These are phyloP conservation scores for Turritis glabra DNA, from an alignment of 345 rosid species.

Conservation along the genomic window DNA sequence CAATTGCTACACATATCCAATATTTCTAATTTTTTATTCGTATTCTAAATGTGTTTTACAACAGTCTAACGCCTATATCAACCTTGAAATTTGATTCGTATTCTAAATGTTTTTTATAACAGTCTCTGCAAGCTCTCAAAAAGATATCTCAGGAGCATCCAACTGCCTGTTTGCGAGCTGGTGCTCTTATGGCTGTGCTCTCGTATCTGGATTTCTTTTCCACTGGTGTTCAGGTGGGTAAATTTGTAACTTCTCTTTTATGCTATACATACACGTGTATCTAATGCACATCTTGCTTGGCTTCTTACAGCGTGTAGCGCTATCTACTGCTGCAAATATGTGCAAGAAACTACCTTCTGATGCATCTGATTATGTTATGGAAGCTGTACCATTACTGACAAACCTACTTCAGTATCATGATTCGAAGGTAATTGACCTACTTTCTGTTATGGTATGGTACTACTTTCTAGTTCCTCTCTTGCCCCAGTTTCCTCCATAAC, in stretches of 20 bases:
- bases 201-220: conserved; percentile 98
- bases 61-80: no score
- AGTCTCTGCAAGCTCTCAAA: conserved; percentile 97
- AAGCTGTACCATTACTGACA: conserved; percentile 96
- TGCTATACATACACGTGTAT: neutral
- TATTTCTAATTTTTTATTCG: no score
- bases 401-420: conserved; percentile 98
- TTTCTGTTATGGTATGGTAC: neutral
- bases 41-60: no score
- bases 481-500: neutral
- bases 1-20: no score
- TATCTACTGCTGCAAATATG: conserved; percentile 99
- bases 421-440: conserved; percentile 60
- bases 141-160: conserved; percentile 99
- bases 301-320: conserved; percentile 78
- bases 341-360: conserved; percentile 99
- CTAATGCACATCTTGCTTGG: conserved; percentile 23
- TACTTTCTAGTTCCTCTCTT: neutral
- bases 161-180: conserved; percentile 98
- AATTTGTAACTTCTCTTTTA: conserved; percentile 9
- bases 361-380: conserved; percentile 99
- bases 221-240: conserved; percentile 93
- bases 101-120: conserved; percentile 30
- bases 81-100: conserved; percentile 6
- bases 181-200: conserved; percentile 99